A percentile compares a stretch with the other conserved stretches of the same genome.
These are phyloP conservation scores for Microdochium paspali DNA, from an alignment of 2,329 filamentous ascomycete genomes.

Conservation along the genomic window DNA sequence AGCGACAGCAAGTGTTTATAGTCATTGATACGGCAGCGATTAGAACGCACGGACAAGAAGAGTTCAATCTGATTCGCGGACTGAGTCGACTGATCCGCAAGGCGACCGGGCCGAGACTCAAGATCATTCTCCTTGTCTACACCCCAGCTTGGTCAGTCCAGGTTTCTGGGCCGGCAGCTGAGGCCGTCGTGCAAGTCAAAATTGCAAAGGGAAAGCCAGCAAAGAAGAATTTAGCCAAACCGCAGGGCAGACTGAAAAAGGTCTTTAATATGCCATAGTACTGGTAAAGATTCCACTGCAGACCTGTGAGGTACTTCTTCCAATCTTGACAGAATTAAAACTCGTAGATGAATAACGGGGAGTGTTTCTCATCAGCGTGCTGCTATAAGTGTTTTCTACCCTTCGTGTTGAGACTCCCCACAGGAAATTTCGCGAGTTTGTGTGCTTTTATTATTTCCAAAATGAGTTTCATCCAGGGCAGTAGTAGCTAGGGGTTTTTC, in stretches of 20 bases:
- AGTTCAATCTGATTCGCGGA: not conserved
- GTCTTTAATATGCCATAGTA: too few species aligned
- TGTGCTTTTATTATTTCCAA: too few species aligned
- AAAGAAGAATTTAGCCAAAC: not conserved
- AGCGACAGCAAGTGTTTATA: not conserved
- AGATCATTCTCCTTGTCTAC: not conserved
- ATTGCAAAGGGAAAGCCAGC: not conserved
- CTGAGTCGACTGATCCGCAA: not conserved
- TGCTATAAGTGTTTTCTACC: too few species aligned
- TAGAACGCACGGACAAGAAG: not conserved
- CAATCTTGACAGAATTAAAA: too few species aligned
- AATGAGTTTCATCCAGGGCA: too few species aligned
- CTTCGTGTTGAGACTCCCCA: too few species aligned
- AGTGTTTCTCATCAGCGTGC: too few species aligned
- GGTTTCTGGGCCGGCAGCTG: not conserved
- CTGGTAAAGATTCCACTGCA: too few species aligned
- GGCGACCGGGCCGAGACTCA: not conserved
- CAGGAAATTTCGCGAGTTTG: too few species aligned
- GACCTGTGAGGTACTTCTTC: too few species aligned
- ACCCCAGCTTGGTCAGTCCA: not conserved
- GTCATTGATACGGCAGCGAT: not conserved
- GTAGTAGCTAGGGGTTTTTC: too few species aligned
- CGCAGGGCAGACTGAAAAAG: not conserved
- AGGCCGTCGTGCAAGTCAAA: not conserved
- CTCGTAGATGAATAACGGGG: too few species aligned